Conservation (phyloP, 208 protist genomes). For the Trypanosoma mega region DNA sequence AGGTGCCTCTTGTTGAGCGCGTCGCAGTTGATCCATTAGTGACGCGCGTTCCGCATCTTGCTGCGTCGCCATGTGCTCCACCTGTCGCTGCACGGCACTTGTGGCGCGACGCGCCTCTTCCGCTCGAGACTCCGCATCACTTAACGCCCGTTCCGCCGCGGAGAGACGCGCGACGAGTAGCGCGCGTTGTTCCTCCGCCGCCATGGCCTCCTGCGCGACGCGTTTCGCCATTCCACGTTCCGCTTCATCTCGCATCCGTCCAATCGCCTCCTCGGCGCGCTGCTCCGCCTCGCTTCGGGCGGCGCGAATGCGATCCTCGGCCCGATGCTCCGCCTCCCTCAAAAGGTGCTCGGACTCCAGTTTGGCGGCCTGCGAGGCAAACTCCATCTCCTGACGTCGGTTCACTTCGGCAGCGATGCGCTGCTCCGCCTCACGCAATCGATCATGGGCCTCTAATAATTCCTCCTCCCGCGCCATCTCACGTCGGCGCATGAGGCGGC, state of each 20-base stretch:
- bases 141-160: conserved; percentile 50
- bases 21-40: too few species aligned
- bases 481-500: conserved; percentile 28
- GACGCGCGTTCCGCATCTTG: too few species aligned
- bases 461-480: conserved; percentile 38
- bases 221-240: conserved; percentile 44
- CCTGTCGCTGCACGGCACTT: too few species aligned
- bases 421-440: conserved; percentile 55
- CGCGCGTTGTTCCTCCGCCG: conserved; percentile 47
- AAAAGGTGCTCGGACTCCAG: conserved; percentile 36
- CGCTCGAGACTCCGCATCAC: conserved; percentile 45
- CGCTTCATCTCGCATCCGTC: conserved; percentile 34
- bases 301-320: conserved; percentile 47
- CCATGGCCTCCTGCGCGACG: conserved; percentile 36
- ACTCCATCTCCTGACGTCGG: conserved; percentile 11
- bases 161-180: conserved; percentile 53
- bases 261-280: conserved; percentile 33
- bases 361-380: conserved; percentile 5
- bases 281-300: conserved; percentile 40
- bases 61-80: too few species aligned
- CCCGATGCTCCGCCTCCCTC: conserved; percentile 40
- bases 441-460: conserved; percentile 40
- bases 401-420: conserved; percentile 49
- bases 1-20: too few species aligned
- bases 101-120: conserved; percentile 37